Evolutionary conservation across 2,329 filamentous ascomycete species (phyloP), one percentile per base, ranked within the genome.

Genomic region (Venturia oleaginea): DNA sequence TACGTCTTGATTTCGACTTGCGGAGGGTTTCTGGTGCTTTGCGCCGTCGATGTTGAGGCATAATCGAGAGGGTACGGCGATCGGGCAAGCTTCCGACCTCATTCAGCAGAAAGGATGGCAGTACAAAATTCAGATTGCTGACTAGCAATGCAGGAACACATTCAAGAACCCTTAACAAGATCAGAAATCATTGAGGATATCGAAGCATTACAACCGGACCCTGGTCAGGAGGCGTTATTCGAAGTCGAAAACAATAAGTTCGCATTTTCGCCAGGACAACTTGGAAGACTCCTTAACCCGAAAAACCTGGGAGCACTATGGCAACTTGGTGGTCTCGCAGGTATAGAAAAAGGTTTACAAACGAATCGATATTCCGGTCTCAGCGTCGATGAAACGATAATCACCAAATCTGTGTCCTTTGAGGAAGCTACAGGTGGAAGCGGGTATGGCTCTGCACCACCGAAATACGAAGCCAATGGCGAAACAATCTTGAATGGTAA

Each of bases 251-350:
- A 77, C 70, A 83, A 81, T 68, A 77, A 75, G 7, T 85, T 85
- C 66, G 82, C 81, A 15, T 85, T 84, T 65, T 78, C 79, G 0
- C 80, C 82, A 1, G 77, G 77, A 4, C 82, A 84, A 65, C 73
- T 85, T 3, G 80, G 81, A 70, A 82, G 81, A 65, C 77, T 85
- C 38, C 69, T 83, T 37, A 80, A 78, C n/a, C 77, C 80, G 30
- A 80, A 81, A 63, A 81, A 75, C 22, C 72, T 82, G 7, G 65
- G 76, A 10, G 81, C 79, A 13, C 79, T 83, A 42, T 76, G 78
- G 60, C 80, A 78, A 19, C 76, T 85, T 66, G 83, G 83, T n/a
- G 82, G 83, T 19, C 69, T 84, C 15, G 69, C 72, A 10, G 83
- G 83, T n/a, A 76, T 85, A 22, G 80, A 80, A 22, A 74, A 73